phyloP scores from a whole-genome alignment of 768 basidiomycete genomes.

The Polyporus arcularius region DNA sequence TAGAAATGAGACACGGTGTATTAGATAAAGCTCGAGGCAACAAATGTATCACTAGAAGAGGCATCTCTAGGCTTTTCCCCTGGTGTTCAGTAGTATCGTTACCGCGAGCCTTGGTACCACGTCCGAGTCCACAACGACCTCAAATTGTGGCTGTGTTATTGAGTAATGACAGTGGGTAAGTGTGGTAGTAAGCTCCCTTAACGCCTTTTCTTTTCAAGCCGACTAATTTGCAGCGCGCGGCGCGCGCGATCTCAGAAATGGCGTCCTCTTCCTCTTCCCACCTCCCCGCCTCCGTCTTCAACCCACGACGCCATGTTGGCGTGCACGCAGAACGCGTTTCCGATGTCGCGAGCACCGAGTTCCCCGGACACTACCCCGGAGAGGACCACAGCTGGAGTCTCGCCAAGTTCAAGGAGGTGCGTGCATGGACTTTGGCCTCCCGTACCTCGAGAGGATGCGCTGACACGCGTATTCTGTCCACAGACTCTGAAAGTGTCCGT shows the following conservation, averaged over 20 bases:
- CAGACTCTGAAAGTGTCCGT: slow-evolving; percentile 77
- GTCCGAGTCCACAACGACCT: no score
- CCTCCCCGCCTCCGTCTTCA: slow-evolving; percentile 30
- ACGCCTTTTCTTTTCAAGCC: no score
- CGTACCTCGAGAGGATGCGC: not conserved
- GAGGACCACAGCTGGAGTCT: slow-evolving; percentile 89
- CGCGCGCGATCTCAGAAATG: slow-evolving; percentile 18
- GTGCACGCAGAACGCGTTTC: slow-evolving; percentile 70
- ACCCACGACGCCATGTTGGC: slow-evolving; percentile 61
- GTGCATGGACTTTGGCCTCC: slow-evolving; percentile 22
- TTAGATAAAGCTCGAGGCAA: no score
- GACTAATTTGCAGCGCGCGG: slow-evolving; percentile 8
- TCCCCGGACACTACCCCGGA: slow-evolving; percentile 83
- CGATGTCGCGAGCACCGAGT: slow-evolving; percentile 86
- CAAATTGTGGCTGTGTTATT: no score
- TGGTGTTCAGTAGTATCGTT: no score
- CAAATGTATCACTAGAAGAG: no score
- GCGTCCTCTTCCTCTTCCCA: slow-evolving; percentile 27
- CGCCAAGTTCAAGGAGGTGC: slow-evolving; percentile 72
- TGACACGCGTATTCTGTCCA: slow-evolving; percentile 6
- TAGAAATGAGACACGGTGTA: no score
- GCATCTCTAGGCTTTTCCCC: no score
- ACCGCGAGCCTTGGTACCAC: no score
- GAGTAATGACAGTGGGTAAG: no score
- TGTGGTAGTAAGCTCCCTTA: no score